These are phyloP conservation scores for Juncus effusus DNA, from an alignment of 176 grass and related monocot species.

Conservation along the genomic window DNA sequence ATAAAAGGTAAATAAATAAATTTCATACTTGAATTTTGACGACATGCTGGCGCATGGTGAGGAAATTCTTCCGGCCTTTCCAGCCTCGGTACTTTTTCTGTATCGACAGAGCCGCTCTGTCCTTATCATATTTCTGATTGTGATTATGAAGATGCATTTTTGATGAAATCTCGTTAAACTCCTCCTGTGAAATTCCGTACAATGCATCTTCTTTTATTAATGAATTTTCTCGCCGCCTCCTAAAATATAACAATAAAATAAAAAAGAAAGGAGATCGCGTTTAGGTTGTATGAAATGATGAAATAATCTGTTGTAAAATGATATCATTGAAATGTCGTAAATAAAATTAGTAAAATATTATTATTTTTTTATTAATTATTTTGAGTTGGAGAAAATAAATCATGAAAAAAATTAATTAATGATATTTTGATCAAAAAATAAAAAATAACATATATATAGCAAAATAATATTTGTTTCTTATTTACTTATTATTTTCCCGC, in stretches of 20 bases:
- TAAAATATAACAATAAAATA: background rate
- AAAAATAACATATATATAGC: too few relatives aligned
- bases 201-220: slow-evolving; percentile 44
- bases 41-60: slow-evolving; percentile 70
- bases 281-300: too few relatives aligned
- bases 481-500: too few relatives aligned
- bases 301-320: too few relatives aligned
- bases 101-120: slow-evolving; percentile 92
- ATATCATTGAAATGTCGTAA: too few relatives aligned
- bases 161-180: slow-evolving; percentile 81
- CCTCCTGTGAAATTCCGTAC: slow-evolving; percentile 88
- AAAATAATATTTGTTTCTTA: too few relatives aligned
- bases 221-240: slow-evolving; percentile 63
- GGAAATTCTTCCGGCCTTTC: slow-evolving; percentile 77
- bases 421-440: too few relatives aligned
- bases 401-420: too few relatives aligned
- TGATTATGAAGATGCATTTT: slow-evolving; percentile 42
- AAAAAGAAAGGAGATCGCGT: too few relatives aligned
- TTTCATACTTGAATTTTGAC: slow-evolving; percentile 90
- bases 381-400: too few relatives aligned
- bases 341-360: too few relatives aligned
- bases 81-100: slow-evolving; percentile 94
- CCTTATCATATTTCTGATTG: slow-evolving; percentile 50
- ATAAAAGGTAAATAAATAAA: slow-evolving; percentile 19
- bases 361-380: too few relatives aligned